phyloP scores from a whole-genome alignment of 1,284 basidiomycete species.

The Meira nashicola region DNA sequence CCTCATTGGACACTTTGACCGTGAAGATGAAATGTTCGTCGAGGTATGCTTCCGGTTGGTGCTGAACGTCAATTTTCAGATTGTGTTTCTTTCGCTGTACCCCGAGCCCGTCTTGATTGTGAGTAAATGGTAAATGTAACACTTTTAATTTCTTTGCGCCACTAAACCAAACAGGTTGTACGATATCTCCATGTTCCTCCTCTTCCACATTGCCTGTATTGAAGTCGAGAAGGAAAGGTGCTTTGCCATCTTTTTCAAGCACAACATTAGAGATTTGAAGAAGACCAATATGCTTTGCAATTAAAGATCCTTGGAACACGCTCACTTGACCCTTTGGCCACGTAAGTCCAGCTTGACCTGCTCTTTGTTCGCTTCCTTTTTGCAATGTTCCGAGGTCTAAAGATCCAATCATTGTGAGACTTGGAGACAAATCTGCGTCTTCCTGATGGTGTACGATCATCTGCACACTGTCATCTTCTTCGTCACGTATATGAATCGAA shows the following conservation, averaged over 20 bases:
- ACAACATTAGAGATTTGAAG: not conserved
- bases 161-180: not conserved
- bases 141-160: not conserved
- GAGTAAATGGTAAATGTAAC: slow-evolving; percentile 2
- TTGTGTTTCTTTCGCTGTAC: slow-evolving; percentile 7
- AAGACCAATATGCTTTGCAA: too few species aligned
- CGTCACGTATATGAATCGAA: too few species aligned
- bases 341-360: too few species aligned
- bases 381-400: too few species aligned
- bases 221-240: not conserved
- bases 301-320: too few species aligned
- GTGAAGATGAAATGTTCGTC: slow-evolving; percentile 9
- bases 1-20: slow-evolving; percentile 8
- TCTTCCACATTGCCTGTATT: not conserved
- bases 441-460: not conserved
- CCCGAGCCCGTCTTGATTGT: not conserved
- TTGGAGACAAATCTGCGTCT: too few species aligned
- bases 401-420: too few species aligned
- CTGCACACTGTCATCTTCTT: not conserved
- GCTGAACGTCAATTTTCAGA: slow-evolving; percentile 5
- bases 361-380: too few species aligned
- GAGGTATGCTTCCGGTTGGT: slow-evolving; percentile 9
- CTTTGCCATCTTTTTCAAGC: not conserved
- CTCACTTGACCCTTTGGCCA: too few species aligned
- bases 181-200: not conserved